These are phyloP conservation scores for Elaeis guineensis DNA, from an alignment of 176 grass and related monocot genomes.

Conservation along the genomic window DNA sequence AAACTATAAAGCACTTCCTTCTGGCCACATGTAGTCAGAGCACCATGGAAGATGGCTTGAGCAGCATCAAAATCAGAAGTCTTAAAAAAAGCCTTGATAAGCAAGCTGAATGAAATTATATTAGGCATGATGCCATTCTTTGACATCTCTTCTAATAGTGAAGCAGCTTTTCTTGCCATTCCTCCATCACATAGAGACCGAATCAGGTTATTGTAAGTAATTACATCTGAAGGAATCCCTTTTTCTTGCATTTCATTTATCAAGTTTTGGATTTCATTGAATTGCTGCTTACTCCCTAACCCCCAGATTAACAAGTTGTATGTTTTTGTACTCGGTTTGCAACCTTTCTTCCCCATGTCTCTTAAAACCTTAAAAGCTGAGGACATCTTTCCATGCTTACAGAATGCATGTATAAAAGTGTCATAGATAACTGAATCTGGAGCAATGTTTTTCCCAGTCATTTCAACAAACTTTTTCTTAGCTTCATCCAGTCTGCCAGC, in stretches of 20 bases:
- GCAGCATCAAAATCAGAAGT: slow-evolving; percentile 55
- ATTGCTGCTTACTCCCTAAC: slow-evolving; percentile 52
- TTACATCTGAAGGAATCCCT: slow-evolving; percentile 50
- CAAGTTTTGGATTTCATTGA: slow-evolving; percentile 69
- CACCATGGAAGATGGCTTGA: slow-evolving; percentile 56
- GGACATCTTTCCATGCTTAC: slow-evolving; percentile 67
- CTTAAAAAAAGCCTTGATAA: slow-evolving; percentile 72
- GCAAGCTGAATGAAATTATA: slow-evolving; percentile 62
- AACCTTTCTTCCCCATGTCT: slow-evolving; percentile 90
- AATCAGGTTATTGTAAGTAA: slow-evolving; percentile 83
- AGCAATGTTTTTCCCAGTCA: slow-evolving; percentile 62
- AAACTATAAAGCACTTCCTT: slow-evolving; percentile 69
- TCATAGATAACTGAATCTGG: slow-evolving; percentile 82
- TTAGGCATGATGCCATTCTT: slow-evolving; percentile 74
- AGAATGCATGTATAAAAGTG: slow-evolving; percentile 69
- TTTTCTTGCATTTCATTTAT: slow-evolving; percentile 80
- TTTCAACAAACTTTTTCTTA: slow-evolving; percentile 74
- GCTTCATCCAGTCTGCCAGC: slow-evolving; percentile 64
- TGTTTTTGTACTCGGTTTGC: slow-evolving; percentile 68
- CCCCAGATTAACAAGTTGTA: slow-evolving; percentile 91
- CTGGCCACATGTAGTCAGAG: slow-evolving; percentile 69
- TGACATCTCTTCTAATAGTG: slow-evolving; percentile 86
- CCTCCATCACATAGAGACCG: slow-evolving; percentile 50
- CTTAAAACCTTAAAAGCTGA: slow-evolving; percentile 77
- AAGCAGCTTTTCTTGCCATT: slow-evolving; percentile 51